A percentile compares a stretch with the other conserved stretches of the same genome.
These are phyloP conservation scores for Cordyceps cicadae DNA, from an alignment of 2,329 filamentous ascomycete genomes.

Conservation along the genomic window DNA sequence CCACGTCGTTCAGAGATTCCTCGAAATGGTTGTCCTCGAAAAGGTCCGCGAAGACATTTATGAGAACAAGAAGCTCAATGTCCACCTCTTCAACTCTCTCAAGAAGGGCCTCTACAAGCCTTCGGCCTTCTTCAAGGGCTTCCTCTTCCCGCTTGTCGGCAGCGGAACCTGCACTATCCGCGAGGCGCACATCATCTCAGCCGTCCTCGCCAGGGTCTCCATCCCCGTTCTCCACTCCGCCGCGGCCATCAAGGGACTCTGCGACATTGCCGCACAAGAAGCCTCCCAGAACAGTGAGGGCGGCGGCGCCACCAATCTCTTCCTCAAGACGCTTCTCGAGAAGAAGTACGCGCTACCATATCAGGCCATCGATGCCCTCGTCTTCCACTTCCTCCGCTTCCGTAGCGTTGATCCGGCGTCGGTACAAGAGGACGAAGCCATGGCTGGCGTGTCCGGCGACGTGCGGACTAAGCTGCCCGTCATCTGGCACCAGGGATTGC, in stretches of 20 bases:
- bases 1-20: constrained; percentile 70
- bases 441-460: constrained; percentile 41
- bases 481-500: constrained; percentile 88
- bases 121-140: constrained; percentile 91
- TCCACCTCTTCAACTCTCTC: constrained; percentile 85
- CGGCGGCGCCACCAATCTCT: constrained; percentile 86
- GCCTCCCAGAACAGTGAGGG: constrained; percentile 75
- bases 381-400: constrained; percentile 95
- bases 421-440: constrained; percentile 44
- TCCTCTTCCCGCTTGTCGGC: constrained; percentile 81
- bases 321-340: constrained; percentile 86
- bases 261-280: constrained; percentile 89
- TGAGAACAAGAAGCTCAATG: constrained; percentile 89
- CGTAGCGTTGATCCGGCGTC: constrained; percentile 57
- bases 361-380: constrained; percentile 86
- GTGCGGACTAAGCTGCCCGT: constrained; percentile 66
- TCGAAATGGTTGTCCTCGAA: constrained; percentile 79
- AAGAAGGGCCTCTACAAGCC: constrained; percentile 94
- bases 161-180: constrained; percentile 83
- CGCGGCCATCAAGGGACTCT: constrained; percentile 81
- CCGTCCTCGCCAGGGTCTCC: constrained; percentile 73
- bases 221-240: constrained; percentile 89
- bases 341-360: constrained; percentile 96
- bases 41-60: constrained; percentile 89
- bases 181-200: constrained; percentile 86